Percentiles rank a stretch among this genome's conserved stretches.
phyloP scores from a whole-genome alignment of 495 filamentous ascomycete species.

The Cercophora sp. region DNA sequence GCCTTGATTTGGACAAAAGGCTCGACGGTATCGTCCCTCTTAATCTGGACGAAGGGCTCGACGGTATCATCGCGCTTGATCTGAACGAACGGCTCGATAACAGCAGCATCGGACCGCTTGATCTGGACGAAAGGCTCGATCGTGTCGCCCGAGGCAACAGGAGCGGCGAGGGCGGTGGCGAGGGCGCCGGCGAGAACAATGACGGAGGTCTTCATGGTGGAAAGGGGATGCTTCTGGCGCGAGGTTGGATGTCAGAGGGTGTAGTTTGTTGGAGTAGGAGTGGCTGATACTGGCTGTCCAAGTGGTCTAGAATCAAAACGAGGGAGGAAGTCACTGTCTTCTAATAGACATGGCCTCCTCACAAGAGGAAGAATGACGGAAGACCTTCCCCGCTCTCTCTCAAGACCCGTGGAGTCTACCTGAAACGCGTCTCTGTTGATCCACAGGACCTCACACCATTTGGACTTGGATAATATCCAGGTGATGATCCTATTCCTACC shows the following conservation, averaged over 20 bases:
- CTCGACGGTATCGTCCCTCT: not conserved
- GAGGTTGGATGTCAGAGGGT: not conserved
- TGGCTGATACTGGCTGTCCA: not conserved
- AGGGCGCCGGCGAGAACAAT: not conserved
- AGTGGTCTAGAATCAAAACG: no score
- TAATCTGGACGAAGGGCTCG: not conserved
- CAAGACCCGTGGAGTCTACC: no score
- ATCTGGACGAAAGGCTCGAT: not conserved
- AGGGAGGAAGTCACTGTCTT: no score
- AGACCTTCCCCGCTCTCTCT: no score
- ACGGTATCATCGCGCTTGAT: not conserved
- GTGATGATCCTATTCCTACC: no score
- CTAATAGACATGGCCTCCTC: no score
- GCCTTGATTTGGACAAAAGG: not conserved
- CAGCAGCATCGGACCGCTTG: not conserved
- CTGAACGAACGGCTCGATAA: not conserved
- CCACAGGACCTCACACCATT: no score
- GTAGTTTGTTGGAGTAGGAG: not conserved
- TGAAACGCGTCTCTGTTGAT: no score
- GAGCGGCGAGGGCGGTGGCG: not conserved
- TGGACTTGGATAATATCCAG: no score
- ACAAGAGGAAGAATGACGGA: no score
- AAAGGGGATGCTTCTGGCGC: not conserved
- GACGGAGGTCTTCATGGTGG: not conserved
- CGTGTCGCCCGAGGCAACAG: not conserved